These are phyloP conservation scores for Globisporangium polare DNA, from an alignment of 352 stramenopile genomes.

Conservation along the genomic window DNA sequence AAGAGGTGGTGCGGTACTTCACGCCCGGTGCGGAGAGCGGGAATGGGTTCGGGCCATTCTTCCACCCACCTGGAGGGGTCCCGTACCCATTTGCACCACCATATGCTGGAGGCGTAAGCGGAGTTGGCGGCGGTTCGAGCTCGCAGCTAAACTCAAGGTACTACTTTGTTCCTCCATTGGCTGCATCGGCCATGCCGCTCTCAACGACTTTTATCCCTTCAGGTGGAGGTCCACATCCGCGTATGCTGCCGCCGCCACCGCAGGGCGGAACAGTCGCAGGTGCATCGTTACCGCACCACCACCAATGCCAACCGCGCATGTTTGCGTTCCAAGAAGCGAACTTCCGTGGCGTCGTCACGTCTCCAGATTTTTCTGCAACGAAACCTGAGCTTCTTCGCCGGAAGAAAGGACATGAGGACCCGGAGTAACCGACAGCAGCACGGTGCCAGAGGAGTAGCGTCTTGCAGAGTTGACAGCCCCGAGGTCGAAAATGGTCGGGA, in stretches of 20 bases:
- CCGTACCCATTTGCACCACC: slow-evolving; percentile 8
- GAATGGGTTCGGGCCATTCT: slow-evolving; percentile 19
- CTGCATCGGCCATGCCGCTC: not conserved
- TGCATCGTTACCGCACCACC: not conserved
- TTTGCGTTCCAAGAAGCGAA: slow-evolving; percentile 10
- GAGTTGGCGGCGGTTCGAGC: not conserved
- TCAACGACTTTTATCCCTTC: slow-evolving; percentile 1
- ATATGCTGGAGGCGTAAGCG: not conserved
- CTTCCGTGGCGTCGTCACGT: slow-evolving; percentile 10
- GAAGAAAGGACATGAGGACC: slow-evolving; percentile 1
- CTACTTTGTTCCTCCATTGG: slow-evolving; percentile 32
- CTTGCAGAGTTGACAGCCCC: not conserved
- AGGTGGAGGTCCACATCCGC: not conserved
- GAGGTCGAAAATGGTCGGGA: not conserved
- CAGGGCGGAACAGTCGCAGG: not conserved
- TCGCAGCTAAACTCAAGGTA: slow-evolving; percentile 30
- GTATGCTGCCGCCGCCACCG: slow-evolving; percentile 5
- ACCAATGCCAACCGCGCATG: not conserved
- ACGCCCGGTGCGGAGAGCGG: slow-evolving; percentile 27
- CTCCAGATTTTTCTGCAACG: not conserved
- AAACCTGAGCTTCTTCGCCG: slow-evolving; percentile 4
- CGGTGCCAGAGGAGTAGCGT: not conserved
- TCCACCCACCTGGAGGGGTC: slow-evolving; percentile 13
- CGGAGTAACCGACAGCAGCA: not conserved
- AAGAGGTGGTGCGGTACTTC: slow-evolving; percentile 76